Evolutionary conservation across 1,284 basidiomycete genomes (phyloP), one percentile per base, ranked within the genome.

Genomic region (Puccinia hordei): DNA sequence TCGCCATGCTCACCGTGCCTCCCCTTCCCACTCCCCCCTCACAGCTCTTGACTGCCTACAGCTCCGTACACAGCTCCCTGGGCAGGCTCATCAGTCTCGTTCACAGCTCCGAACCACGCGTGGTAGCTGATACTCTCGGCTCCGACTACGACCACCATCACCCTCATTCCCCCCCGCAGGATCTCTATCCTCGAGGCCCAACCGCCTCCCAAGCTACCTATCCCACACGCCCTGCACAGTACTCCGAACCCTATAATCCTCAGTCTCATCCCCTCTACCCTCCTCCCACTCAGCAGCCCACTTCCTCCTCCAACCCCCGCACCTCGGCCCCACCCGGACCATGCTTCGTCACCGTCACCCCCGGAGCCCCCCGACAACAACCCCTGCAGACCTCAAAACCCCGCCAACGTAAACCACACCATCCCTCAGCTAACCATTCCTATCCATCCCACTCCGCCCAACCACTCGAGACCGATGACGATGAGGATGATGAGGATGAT

Each of bases 31-130:
- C 24, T 49, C 49, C 24, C 46, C 30, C 46, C 44, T 24, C 19
- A 35, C 41, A 77, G 74, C 74, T 77, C 3, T 61, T 77, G 44
- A 15, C 74, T 38, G 59, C 74, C 41, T 77, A 77, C 63, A 55
- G 41, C 15, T 15, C 59, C 35, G 59, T 65, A 10, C 74, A 77
- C 46, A 46, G 17, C 22, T 51, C 74, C 24, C 74, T 77, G 22
- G 74, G 74, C 12, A 65, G 44, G 35, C 30, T 77, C 13, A 77
- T 77, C 74, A 66, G n/a, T 19, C 63, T 77, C 46, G 63, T 68
- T 12, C 41, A 77, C 24, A 33, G 22, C 63, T 66, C 61, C 35
- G 74, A 77, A 33, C 74, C 74, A 38, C 63, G 61, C 22, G 59
- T 49, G 2, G 30, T 77, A 9, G 74, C 74, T 61, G 74, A 77